Percentiles rank a stretch among this genome's conserved stretches.
These are phyloP conservation scores for Chrysosporium keratinophilum DNA, from an alignment of 2,329 filamentous ascomycete species.

Conservation along the genomic window DNA sequence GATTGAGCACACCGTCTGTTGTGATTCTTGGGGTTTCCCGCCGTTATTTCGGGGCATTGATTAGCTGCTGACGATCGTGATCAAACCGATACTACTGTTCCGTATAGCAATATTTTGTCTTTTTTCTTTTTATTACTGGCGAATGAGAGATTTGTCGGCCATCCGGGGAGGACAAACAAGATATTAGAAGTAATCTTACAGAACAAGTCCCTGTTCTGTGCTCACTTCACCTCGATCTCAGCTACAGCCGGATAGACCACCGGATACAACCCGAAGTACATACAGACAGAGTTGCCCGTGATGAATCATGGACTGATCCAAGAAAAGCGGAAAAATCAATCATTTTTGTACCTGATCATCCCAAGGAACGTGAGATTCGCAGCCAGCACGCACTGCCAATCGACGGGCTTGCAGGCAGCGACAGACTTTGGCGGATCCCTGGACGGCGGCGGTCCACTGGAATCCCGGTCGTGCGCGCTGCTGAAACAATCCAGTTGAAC, in stretches of 20 bases:
- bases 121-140: not conserved
- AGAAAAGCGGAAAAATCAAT: not conserved
- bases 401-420: not conserved
- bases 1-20: not conserved
- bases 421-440: not conserved
- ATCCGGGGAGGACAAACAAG: not conserved
- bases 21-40: not conserved
- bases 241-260: too few species aligned
- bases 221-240: not conserved
- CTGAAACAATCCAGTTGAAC: constrained; percentile 1
- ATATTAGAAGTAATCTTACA: not conserved
- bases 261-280: too few species aligned
- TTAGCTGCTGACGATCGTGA: not conserved
- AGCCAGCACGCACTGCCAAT: not conserved
- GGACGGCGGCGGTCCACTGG: not conserved
- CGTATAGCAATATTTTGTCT: not conserved
- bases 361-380: not conserved
- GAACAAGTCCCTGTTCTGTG: not conserved
- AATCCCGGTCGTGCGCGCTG: constrained; percentile 4
- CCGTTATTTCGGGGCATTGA: not conserved
- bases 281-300: not conserved
- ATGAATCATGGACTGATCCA: not conserved
- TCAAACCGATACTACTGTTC: not conserved
- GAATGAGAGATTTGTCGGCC: not conserved
- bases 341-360: not conserved